Percentiles rank a stretch among this genome's conserved stretches.
phyloP scores from a whole-genome alignment of 176 grass and related monocot species.

The Bothriochloa decipiens region DNA sequence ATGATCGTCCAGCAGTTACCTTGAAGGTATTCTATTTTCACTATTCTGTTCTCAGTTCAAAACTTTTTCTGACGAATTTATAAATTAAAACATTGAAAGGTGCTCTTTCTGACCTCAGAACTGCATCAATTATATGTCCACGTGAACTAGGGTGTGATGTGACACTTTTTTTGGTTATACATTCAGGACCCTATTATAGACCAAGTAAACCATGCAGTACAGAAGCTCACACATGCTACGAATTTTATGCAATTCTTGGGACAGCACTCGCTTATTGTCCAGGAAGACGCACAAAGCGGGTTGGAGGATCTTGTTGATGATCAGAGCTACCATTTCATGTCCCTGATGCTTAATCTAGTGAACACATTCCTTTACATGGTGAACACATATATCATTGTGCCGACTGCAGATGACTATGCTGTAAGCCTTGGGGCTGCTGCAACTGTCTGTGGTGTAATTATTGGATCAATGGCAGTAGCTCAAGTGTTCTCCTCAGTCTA shows the following conservation, averaged over 20 bases:
- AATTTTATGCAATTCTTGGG: conserved; percentile 83
- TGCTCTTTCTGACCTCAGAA: conserved; percentile 22
- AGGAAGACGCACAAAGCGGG: conserved; percentile 63
- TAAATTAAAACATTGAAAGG: not conserved
- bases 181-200: conserved; percentile 86
- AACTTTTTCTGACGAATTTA: conserved; percentile 9
- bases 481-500: conserved; percentile 91
- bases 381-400: conserved; percentile 90
- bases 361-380: conserved; percentile 97
- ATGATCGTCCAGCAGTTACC: conserved; percentile 70
- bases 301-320: conserved; percentile 60
- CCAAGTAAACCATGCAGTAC: conserved; percentile 65
- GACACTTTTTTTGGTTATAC: conserved; percentile 1
- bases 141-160: not conserved
- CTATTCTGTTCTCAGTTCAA: conserved; percentile 9
- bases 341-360: conserved; percentile 71
- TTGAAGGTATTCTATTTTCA: conserved; percentile 53
- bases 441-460: conserved; percentile 84
- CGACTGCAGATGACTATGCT: conserved; percentile 83
- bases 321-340: conserved; percentile 75
- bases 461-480: conserved; percentile 88
- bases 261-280: conserved; percentile 70
- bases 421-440: conserved; percentile 78
- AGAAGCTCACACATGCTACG: conserved; percentile 67
- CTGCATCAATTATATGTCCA: not conserved